phyloP scores from a whole-genome alignment of 169 alveolate species.

The Eimeria maxima region DNA sequence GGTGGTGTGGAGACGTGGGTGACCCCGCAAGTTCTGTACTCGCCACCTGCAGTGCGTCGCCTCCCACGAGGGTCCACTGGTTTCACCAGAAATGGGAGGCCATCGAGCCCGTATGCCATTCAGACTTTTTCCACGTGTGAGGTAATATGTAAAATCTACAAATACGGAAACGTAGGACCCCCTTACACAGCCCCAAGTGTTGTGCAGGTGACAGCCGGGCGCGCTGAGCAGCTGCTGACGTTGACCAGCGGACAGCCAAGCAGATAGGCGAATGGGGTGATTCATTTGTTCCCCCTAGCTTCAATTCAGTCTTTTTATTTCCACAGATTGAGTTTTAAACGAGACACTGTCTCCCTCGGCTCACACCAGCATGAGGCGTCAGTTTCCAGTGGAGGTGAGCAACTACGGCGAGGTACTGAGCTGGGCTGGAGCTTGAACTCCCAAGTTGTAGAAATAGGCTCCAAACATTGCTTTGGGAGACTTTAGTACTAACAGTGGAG shows the following conservation, averaged over 20 bases:
- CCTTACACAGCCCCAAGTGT: not conserved
- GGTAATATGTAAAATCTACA: not conserved
- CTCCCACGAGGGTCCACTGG: constrained; percentile 22
- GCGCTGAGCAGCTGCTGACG: not conserved
- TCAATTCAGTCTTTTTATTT: not conserved
- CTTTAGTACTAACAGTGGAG: not conserved
- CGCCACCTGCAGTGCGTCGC: constrained; percentile 38
- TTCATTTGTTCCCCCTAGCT: not conserved
- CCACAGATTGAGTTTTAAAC: not conserved
- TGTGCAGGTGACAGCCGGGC: not conserved
- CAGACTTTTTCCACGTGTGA: not conserved
- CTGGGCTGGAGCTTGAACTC: not conserved
- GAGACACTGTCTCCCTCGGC: not conserved
- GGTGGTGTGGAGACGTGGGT: constrained; percentile 1
- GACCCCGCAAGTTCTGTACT: not conserved
- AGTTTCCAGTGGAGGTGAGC: not conserved
- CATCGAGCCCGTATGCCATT: not conserved
- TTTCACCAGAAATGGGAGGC: not conserved
- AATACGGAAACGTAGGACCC: not conserved
- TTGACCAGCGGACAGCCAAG: constrained; percentile 6
- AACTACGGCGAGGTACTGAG: not conserved
- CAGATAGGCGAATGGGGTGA: not conserved
- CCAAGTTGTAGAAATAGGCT: not conserved
- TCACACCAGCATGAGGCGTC: not conserved
- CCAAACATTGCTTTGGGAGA: not conserved